phyloP scores from a whole-genome alignment of 768 basidiomycete species.

The Hericium rajendrae region DNA sequence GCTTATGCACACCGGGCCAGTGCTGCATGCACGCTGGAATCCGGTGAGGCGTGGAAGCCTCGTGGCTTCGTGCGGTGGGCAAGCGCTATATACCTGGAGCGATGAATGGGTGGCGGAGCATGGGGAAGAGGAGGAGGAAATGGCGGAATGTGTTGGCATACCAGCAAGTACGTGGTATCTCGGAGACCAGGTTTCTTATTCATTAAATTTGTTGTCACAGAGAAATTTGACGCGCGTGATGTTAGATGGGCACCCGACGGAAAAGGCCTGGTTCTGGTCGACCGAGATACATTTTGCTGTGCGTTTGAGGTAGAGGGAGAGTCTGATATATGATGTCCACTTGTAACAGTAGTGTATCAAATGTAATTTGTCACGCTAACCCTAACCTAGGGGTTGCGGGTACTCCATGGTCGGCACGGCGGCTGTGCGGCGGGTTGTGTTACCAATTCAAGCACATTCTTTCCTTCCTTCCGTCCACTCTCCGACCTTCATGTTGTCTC shows the following conservation, averaged over 20 bases:
- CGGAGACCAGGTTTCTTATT: not conserved
- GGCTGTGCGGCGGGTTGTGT: no score
- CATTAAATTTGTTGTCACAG: slow-evolving; percentile 25
- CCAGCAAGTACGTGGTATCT: slow-evolving; percentile 59
- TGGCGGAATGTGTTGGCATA: slow-evolving; percentile 86
- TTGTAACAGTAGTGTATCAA: not conserved
- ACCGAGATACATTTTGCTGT: slow-evolving; percentile 67
- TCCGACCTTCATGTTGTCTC: slow-evolving; percentile 8
- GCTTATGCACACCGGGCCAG: slow-evolving; percentile 52
- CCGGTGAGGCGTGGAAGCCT: slow-evolving; percentile 70
- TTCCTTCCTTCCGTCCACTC: not conserved
- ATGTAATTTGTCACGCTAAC: not conserved
- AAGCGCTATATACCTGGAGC: slow-evolving; percentile 70
- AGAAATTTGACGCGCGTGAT: slow-evolving; percentile 62
- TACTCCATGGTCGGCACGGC: no score
- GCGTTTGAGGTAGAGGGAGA: slow-evolving; percentile 13
- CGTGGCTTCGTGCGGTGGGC: slow-evolving; percentile 54
- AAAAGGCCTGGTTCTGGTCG: slow-evolving; percentile 65
- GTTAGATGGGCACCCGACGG: slow-evolving; percentile 82
- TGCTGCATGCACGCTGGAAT: slow-evolving; percentile 72
- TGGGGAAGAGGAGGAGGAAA: slow-evolving; percentile 52
- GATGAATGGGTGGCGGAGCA: slow-evolving; percentile 60
- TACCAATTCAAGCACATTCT: no score
- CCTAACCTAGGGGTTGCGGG: not conserved
- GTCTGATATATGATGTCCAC: not conserved